Evolutionary conservation across 129 eudicot genomes (phyloP), one percentile per base, ranked within the genome.

Genomic region (Pulicaria dysenterica): DNA sequence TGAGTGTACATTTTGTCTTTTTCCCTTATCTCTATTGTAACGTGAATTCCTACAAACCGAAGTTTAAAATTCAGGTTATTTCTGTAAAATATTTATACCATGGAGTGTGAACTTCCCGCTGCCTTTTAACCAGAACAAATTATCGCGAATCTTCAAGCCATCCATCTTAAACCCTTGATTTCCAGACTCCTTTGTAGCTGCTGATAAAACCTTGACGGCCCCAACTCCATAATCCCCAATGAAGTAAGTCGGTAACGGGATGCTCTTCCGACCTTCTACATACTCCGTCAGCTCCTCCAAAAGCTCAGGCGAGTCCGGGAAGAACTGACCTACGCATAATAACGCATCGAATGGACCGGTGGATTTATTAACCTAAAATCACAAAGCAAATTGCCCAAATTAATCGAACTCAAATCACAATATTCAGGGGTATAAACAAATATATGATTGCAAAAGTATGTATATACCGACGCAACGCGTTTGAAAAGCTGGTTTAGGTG

Each of bases 121-220:
- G 82, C 99, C 99, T 74, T 84, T 88, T 77, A 94, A 84, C 99
- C 99, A 94, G 73, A 70, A 94, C 83, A 94, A 76, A 81, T 90
- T 88, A 51, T 88, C 85, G 24, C 88, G 79, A 41, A 94, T 75
- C 77, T 73, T 90, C 31, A 90, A 76, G 0, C 99, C 99, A 42
- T 94, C 99, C 99, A 90, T 84, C 89, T 90, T 94, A 74, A 94
- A 94, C 81, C 99, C 99, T 76, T 58, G 83, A 72, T 94, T 94
- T 16, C 64, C 83, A 36, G 79, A 15, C 34, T 79, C 90, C 82
- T 79, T 94, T 0, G 89, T 83, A 14, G 89, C 91, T 0, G 81
- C 87, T 5, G 86, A 71, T 19, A 94, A 73, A 42, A 86, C 78
- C 85, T 86, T 94, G 0, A 83, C 81, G 1, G 97, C 96, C 1